Evolutionary conservation across 495 filamentous ascomycete genomes (phyloP), one percentile per base, ranked within the genome.

Genomic region (Filosporella fistucella): DNA sequence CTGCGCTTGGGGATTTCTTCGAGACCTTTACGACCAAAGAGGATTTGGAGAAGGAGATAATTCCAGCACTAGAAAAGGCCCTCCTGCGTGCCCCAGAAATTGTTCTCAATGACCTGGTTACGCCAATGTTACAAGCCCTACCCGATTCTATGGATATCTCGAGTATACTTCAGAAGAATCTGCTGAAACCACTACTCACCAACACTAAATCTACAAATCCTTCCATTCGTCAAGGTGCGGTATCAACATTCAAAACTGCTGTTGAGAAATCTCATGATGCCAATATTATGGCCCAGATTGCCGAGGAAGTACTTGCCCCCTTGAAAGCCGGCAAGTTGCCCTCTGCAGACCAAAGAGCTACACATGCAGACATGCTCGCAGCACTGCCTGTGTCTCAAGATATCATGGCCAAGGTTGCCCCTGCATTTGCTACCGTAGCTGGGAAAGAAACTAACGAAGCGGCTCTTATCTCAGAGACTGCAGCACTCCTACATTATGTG

Each of bases 11-110:
- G n/a, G 89, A 96, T 58, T 96, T 97, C 66, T 95, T 96, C 61
- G 54, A 66, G 12, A 70, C 68, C 7, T 96, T 93, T 54, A 69
- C 87, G n/a, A 81, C 79, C 2, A 61, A 78, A 8, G 85, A 87
- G 32, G 89, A 96, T 46, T 61, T 98, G 9, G 70, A 75, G 38
- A 81, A 79, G 45, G 85, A 93, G 30, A 50, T 96, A 26, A 70
- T 89, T 20, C 89, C 93, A 35, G 70, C 88, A 0, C 68, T 97
- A 4, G 93, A 98, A 55, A 94, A 94, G 63, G 83, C 85, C 1
- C 77, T 98, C 30, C 64, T 98, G 32, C 77, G 93, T 63, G 82
- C 93, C 14, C 93, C 93, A 0, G 93, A 98, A 61, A 83, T 97
- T 26, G 82, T 95, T 11, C 70, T 96, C 21, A 78, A 81, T 51